These are phyloP conservation scores for Eryngium alpinum DNA, from an alignment of 140 eudicot genomes.

Conservation along the genomic window DNA sequence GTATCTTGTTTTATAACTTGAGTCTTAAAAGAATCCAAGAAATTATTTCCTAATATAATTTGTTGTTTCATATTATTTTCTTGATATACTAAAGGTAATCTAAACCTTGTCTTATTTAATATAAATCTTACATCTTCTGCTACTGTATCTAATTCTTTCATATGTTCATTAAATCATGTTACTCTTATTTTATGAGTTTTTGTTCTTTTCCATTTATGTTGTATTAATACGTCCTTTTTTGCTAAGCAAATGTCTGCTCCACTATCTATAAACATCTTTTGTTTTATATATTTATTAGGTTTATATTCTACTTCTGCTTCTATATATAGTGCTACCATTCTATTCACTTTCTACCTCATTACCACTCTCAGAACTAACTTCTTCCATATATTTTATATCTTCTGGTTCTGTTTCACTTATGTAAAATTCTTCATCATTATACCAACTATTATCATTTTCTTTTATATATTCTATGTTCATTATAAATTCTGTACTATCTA, in stretches of 20 bases:
- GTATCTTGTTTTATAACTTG: background rate
- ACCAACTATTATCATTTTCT: background rate
- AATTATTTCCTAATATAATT: background rate
- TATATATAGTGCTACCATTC: no score
- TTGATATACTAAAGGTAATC: background rate
- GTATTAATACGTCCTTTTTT: background rate
- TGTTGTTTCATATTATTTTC: background rate
- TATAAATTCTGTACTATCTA: background rate
- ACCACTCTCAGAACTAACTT: no score
- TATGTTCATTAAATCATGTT: background rate
- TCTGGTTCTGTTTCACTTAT: background rate
- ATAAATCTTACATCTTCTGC: background rate
- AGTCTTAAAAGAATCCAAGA: background rate
- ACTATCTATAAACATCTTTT: background rate
- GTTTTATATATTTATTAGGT: background rate
- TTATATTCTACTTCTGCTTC: no score
- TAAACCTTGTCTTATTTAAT: background rate
- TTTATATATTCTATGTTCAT: background rate
- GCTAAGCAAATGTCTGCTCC: background rate
- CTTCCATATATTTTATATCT: no score
- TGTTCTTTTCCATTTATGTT: background rate
- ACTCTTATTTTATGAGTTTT: background rate
- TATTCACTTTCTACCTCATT: no score
- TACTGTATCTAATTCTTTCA: background rate
- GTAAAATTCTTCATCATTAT: no score